A percentile compares a stretch with the other conserved stretches of the same genome.
phyloP scores from a whole-genome alignment of 2,329 filamentous ascomycete genomes.

The Lojkania enalia region DNA sequence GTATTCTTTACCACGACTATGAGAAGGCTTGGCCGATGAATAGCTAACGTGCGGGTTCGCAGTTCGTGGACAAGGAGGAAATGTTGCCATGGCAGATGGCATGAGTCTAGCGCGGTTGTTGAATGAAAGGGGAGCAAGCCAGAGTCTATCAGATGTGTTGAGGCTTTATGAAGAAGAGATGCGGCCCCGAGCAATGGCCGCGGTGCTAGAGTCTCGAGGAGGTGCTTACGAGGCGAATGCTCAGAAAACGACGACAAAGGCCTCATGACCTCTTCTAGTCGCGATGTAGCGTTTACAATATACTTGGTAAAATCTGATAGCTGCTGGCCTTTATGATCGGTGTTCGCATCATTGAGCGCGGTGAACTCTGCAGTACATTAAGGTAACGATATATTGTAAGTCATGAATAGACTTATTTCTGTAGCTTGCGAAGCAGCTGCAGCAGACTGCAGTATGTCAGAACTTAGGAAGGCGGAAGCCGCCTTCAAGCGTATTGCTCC shows the following conservation, averaged over 20 bases:
- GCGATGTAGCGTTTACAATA: not conserved
- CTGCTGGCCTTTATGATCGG: not conserved
- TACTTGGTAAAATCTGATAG: not conserved
- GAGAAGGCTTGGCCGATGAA: constrained; percentile 1
- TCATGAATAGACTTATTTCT: not conserved
- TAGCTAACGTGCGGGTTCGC: constrained; percentile 7
- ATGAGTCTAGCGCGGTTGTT: constrained; percentile 8
- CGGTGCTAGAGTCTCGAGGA: constrained; percentile 7
- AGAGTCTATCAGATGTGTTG: constrained; percentile 8
- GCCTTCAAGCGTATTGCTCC: not conserved
- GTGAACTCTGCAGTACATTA: not conserved
- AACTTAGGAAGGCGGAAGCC: not conserved
- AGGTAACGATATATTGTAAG: not conserved
- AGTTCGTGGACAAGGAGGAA: constrained; percentile 10
- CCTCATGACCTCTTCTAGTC: not conserved
- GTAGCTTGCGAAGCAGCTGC: not conserved
- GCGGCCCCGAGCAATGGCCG: constrained; percentile 6
- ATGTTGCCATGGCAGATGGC: constrained; percentile 9
- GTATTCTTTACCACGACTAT: not conserved
- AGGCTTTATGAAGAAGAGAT: constrained; percentile 10
- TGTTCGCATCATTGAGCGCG: not conserved
- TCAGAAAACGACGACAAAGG: not conserved
- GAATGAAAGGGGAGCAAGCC: constrained; percentile 5
- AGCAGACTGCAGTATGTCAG: not conserved
- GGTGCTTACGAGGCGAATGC: constrained; percentile 1